These are phyloP conservation scores for Clavispora vitiphila DNA, from an alignment of 805 yeast genomes.

Conservation along the genomic window DNA sequence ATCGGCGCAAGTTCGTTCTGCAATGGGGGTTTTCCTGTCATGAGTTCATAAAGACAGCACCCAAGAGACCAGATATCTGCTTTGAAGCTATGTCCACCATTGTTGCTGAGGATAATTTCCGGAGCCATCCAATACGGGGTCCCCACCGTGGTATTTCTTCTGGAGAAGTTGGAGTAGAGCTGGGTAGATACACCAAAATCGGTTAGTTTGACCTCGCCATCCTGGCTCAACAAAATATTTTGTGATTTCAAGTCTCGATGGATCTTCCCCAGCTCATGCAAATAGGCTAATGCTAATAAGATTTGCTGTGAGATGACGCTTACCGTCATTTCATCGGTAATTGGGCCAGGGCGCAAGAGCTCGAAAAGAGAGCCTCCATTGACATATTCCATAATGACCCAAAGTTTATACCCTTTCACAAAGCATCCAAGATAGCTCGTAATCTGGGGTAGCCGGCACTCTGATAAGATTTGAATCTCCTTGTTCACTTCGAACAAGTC, in stretches of 20 bases:
- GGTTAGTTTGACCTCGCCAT: slow-evolving; percentile 39
- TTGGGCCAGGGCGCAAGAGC: slow-evolving; percentile 53
- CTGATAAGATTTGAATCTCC: slow-evolving; percentile 65
- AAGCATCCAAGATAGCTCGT: slow-evolving; percentile 70
- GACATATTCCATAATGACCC: slow-evolving; percentile 80
- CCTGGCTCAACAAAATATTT: slow-evolving; percentile 31
- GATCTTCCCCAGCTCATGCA: slow-evolving; percentile 71
- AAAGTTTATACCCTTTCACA: slow-evolving; percentile 60
- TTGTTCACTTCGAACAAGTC: slow-evolving; percentile 69
- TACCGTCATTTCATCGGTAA: slow-evolving; percentile 47
- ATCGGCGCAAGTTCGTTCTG: slow-evolving; percentile 36
- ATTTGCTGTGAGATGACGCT: slow-evolving; percentile 52
- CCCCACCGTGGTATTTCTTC: slow-evolving; percentile 45
- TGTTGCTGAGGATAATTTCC: slow-evolving; percentile 51
- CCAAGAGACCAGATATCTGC: slow-evolving; percentile 83
- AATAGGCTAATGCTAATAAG: slow-evolving; percentile 55
- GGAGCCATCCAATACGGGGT: slow-evolving; percentile 68
- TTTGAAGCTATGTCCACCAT: slow-evolving; percentile 49
- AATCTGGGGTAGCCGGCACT: slow-evolving; percentile 57
- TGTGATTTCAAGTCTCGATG: slow-evolving; percentile 51
- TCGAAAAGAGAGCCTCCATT: slow-evolving; percentile 76
- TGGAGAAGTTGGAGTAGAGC: slow-evolving; percentile 35
- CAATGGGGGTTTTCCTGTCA: slow-evolving; percentile 66
- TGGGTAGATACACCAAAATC: slow-evolving; percentile 45
- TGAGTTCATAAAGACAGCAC: slow-evolving; percentile 70